phyloP scores from a whole-genome alignment of 2,329 filamentous ascomycete genomes.

The Gliomastix tumulicola region DNA sequence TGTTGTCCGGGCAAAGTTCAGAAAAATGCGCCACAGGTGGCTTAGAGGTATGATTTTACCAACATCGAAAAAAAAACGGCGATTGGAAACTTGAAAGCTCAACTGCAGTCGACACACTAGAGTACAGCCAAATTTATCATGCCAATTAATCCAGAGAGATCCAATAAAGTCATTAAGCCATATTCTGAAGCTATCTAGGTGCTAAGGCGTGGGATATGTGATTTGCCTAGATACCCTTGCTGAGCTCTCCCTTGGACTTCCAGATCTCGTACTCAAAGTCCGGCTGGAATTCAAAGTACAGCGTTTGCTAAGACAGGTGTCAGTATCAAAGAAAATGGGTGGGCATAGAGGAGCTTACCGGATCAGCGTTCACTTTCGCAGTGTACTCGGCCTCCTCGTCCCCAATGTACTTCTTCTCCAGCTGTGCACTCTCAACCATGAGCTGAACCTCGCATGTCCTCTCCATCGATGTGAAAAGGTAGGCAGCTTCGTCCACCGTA shows the following conservation, averaged over 20 bases:
- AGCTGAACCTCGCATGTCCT: slow-evolving; percentile 24
- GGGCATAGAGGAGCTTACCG: slow-evolving; percentile 16
- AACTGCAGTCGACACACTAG: too few relatives aligned
- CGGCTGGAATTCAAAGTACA: slow-evolving; percentile 25
- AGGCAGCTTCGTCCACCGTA: slow-evolving; percentile 63
- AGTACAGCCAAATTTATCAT: too few relatives aligned
- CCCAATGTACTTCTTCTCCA: slow-evolving; percentile 18
- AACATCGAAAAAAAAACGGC: too few relatives aligned
- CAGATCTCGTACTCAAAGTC: slow-evolving; percentile 24
- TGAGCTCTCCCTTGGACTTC: slow-evolving; percentile 16
- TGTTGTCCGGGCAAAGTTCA: too few relatives aligned
- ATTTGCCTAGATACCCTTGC: slow-evolving; percentile 1
- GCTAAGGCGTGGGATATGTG: too few relatives aligned
- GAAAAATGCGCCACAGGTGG: too few relatives aligned
- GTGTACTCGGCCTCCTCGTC: slow-evolving; percentile 32
- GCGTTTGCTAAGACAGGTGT: slow-evolving; percentile 12
- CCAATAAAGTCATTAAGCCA: too few relatives aligned
- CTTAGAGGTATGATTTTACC: too few relatives aligned
- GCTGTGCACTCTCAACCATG: slow-evolving; percentile 17
- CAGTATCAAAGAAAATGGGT: too few relatives aligned
- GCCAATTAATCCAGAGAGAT: too few relatives aligned
- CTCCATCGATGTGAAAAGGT: slow-evolving; percentile 43
- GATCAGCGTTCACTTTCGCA: slow-evolving; percentile 20
- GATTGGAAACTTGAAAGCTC: too few relatives aligned
- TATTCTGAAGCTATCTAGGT: too few relatives aligned